Evolutionary conservation across 306 rosid species (phyloP).

Genomic region (Potentilla sterilis): DNA sequence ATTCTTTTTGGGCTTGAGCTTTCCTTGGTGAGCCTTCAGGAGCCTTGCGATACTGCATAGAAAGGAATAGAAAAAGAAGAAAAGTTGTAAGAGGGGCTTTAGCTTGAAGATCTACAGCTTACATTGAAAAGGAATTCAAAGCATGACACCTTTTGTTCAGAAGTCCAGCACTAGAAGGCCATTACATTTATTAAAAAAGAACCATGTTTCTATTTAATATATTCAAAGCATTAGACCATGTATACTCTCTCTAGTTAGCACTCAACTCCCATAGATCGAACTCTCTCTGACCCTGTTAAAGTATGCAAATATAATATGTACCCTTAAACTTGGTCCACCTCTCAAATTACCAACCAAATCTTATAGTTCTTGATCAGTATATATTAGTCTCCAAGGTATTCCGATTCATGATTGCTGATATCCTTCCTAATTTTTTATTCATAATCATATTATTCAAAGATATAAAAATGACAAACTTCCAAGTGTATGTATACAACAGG

Average conservation of each 20-base stretch:
- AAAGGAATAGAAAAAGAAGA: background rate
- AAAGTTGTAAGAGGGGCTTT: background rate
- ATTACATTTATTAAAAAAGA: background rate
- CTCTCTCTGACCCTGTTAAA: background rate
- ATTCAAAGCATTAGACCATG: background rate
- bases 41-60: slow-evolving; percentile 71
- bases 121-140: too few species aligned
- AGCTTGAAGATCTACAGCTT: background rate
- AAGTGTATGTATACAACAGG: too few species aligned
- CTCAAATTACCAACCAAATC: background rate
- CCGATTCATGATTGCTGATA: background rate
- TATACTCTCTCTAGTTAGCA: background rate
- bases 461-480: background rate
- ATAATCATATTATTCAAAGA: background rate
- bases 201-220: background rate
- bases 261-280: background rate
- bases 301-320: background rate
- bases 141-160: background rate
- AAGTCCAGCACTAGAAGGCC: background rate
- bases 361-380: background rate
- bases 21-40: slow-evolving; percentile 79
- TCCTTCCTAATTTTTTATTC: background rate
- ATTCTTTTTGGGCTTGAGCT: slow-evolving; percentile 68
- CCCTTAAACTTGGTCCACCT: background rate
- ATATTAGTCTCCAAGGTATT: background rate